Conservation (phyloP, 1,139 yeast species). For the Hemisphaericaspora lyxosophila region DNA sequence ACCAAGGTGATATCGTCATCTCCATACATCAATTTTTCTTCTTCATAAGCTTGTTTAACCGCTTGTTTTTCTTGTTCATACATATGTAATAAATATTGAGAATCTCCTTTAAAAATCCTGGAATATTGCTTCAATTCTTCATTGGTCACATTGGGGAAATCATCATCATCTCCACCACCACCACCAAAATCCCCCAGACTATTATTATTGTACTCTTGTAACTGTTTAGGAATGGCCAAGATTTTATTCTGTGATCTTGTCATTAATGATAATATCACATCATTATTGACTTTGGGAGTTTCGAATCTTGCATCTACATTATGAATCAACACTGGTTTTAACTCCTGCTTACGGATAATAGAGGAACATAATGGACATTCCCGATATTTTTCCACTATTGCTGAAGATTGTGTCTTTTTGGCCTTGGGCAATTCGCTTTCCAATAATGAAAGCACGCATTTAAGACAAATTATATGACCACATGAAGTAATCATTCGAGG, state of each 20-base stretch:
- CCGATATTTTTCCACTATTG: slow-evolving; percentile 52
- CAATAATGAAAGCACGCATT: slow-evolving; percentile 73
- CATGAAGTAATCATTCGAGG: slow-evolving; percentile 90
- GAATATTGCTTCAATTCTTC: slow-evolving; percentile 33
- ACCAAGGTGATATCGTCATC: too few relatives aligned
- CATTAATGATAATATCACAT: slow-evolving; percentile 68
- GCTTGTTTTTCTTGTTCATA: slow-evolving; percentile 56
- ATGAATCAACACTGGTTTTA: slow-evolving; percentile 69
- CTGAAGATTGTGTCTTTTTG: slow-evolving; percentile 36
- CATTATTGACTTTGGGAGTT: slow-evolving; percentile 60
- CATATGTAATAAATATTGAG: slow-evolving; percentile 50
- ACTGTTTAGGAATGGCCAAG: slow-evolving; percentile 60
- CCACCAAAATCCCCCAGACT: too few relatives aligned
- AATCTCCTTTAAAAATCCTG: slow-evolving; percentile 67
- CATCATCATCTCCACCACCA: too few relatives aligned
- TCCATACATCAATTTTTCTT: slow-evolving; percentile 54
- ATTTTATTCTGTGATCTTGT: slow-evolving; percentile 60
- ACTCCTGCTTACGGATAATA: slow-evolving; percentile 55
- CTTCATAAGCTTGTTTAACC: slow-evolving; percentile 47
- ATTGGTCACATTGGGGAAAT: slow-evolving; percentile 24
- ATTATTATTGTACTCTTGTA: slow-evolving; percentile 27
- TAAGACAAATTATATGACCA: slow-evolving; percentile 87
- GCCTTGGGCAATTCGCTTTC: slow-evolving; percentile 53
- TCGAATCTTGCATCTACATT: slow-evolving; percentile 57
- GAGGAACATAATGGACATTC: slow-evolving; percentile 88